phyloP scores from a whole-genome alignment of 768 basidiomycete genomes.

The Coprinopsis sp. region DNA sequence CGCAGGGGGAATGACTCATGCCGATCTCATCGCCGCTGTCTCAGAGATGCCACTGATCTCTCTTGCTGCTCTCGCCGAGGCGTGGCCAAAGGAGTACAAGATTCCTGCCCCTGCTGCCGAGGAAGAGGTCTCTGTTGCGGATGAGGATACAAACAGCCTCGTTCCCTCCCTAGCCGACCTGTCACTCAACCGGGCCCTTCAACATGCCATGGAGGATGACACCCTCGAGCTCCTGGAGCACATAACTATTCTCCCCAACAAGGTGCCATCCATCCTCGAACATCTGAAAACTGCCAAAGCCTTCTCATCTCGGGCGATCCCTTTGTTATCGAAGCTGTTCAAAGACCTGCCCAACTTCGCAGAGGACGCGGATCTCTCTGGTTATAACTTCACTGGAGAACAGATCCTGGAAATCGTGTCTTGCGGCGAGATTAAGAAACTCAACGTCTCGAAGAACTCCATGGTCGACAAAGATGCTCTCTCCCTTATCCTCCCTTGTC shows the following conservation, averaged over 20 bases:
- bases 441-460: background rate
- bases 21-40: background rate
- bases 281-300: background rate
- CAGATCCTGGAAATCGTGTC: background rate
- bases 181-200: background rate
- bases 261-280: background rate
- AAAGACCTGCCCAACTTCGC: background rate
- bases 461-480: background rate
- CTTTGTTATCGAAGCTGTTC: background rate
- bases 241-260: background rate
- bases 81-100: background rate
- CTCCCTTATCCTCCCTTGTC: background rate
- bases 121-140: background rate
- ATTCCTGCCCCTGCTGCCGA: conserved; percentile 25
- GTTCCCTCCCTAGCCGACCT: background rate
- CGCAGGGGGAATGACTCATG: background rate
- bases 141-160: background rate
- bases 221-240: conserved; percentile 1
- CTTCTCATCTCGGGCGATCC: background rate
- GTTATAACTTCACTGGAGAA: conserved; percentile 1
- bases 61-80: background rate
- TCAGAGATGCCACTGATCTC: background rate
- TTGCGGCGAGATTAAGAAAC: background rate
- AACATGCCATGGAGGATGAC: background rate
- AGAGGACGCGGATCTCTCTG: background rate